Conservation (phyloP, 2,329 filamentous ascomycete species). For the Phoma sp. region DNA sequence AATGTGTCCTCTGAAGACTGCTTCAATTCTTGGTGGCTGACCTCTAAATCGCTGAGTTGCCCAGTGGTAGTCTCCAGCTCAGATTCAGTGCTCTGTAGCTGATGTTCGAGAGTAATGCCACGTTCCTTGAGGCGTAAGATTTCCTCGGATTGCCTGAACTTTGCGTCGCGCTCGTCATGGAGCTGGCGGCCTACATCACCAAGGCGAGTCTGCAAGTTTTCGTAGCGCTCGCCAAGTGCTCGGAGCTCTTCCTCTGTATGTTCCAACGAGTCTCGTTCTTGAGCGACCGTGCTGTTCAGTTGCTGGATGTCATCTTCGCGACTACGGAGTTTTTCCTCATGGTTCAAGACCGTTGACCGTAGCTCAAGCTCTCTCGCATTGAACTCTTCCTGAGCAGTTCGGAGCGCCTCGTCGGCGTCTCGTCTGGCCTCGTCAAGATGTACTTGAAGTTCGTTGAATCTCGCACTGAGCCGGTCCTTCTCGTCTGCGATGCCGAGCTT, state of each 20-base stretch:
- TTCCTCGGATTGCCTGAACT: slow-evolving; percentile 24
- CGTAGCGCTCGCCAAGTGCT: slow-evolving; percentile 29
- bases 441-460: slow-evolving; percentile 40
- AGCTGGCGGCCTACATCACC: slow-evolving; percentile 31
- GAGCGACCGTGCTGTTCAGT: slow-evolving; percentile 10
- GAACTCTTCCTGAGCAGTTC: slow-evolving; percentile 28
- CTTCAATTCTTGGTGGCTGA: slow-evolving; percentile 26
- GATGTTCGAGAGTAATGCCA: slow-evolving; percentile 24
- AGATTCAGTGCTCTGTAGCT: slow-evolving; percentile 25
- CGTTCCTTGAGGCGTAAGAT: slow-evolving; percentile 30
- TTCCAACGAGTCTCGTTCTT: slow-evolving; percentile 15
- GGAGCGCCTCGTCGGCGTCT: slow-evolving; percentile 39
- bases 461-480: slow-evolving; percentile 39
- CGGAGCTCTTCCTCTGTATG: slow-evolving; percentile 18
- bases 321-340: slow-evolving; percentile 23
- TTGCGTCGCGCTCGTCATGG: slow-evolving; percentile 25
- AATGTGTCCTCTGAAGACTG: slow-evolving; percentile 26
- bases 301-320: slow-evolving; percentile 16
- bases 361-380: slow-evolving; percentile 48
- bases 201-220: slow-evolving; percentile 41
- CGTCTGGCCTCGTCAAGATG: slow-evolving; percentile 48
- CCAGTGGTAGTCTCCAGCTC: slow-evolving; percentile 23
- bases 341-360: slow-evolving; percentile 27
- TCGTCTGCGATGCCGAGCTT: slow-evolving; percentile 46
- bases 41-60: slow-evolving; percentile 27